phyloP scores from a whole-genome alignment of 129 eudicot genomes.

The Escallonia rubra region DNA sequence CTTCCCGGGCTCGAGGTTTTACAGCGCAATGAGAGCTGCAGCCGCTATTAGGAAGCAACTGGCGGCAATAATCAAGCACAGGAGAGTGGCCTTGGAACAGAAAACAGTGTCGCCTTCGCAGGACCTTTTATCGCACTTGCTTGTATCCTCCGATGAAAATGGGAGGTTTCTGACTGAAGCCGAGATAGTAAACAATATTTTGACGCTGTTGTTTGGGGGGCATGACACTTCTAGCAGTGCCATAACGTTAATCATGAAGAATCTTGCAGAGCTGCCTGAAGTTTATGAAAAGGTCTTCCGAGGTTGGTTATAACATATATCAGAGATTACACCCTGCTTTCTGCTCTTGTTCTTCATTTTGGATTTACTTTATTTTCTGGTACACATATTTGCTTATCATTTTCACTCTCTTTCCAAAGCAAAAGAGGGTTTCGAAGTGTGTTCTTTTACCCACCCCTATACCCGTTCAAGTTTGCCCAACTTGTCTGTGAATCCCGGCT shows the following conservation, averaged over 20 bases:
- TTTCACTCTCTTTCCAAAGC: too few species aligned
- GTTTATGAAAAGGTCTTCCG: constrained; percentile 18
- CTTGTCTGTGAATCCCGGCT: too few species aligned
- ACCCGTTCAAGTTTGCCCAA: too few species aligned
- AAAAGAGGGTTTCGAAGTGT: too few species aligned
- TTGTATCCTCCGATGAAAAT: constrained; percentile 6
- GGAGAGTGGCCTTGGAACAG: constrained; percentile 9
- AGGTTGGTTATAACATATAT: neutral
- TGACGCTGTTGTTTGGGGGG: constrained; percentile 7
- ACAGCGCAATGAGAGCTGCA: constrained; percentile 38
- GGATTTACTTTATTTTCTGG: too few species aligned
- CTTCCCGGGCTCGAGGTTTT: constrained; percentile 55
- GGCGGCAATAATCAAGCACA: neutral
- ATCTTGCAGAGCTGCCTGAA: constrained; percentile 10
- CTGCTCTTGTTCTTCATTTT: neutral
- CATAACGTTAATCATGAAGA: constrained; percentile 12
- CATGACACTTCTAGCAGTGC: constrained; percentile 10
- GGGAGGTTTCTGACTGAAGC: neutral
- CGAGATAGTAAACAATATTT: constrained; percentile 13
- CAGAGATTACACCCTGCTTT: neutral
- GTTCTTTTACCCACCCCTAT: too few species aligned
- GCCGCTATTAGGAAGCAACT: constrained; percentile 5
- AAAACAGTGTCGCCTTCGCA: constrained; percentile 14
- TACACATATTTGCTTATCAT: too few species aligned
- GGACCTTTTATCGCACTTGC: constrained; percentile 18